Conservation (phyloP, 2,329 filamentous ascomycete species). For the Aspergillus chevalieri region DNA sequence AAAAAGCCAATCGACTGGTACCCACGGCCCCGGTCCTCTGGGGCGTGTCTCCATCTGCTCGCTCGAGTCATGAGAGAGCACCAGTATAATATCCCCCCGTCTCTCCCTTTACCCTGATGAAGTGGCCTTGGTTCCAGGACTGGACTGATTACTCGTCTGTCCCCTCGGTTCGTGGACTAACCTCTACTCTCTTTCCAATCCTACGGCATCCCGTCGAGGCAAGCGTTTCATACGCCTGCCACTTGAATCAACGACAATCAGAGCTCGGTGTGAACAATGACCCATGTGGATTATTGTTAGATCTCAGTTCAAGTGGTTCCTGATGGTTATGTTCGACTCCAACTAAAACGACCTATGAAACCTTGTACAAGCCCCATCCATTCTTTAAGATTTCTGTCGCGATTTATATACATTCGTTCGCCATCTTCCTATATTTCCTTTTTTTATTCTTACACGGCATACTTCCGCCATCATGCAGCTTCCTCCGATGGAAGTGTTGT, state of each 20-base stretch:
- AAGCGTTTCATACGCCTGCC: background rate
- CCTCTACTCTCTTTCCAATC: background rate
- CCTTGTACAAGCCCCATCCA: background rate
- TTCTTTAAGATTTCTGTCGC: background rate
- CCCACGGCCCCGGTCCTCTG: too few species aligned
- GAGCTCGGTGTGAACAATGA: background rate
- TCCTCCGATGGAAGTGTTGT: constrained; percentile 37
- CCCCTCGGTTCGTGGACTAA: background rate
- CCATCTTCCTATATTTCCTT: background rate
- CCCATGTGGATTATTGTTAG: background rate
- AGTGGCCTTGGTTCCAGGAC: background rate
- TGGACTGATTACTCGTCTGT: background rate
- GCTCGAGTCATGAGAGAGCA: background rate
- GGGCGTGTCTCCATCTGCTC: too few species aligned
- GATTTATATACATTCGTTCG: background rate
- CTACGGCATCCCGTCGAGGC: background rate
- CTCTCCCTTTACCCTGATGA: background rate
- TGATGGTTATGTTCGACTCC: constrained; percentile 5
- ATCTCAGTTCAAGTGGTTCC: constrained; percentile 2
- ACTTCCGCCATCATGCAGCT: constrained; percentile 26
- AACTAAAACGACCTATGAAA: constrained; percentile 1
- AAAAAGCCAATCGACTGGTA: too few species aligned
- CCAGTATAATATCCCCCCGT: background rate
- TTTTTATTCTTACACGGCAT: background rate
- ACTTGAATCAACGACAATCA: background rate